Percentiles rank a stretch among this genome's conserved stretches.
Conservation (phyloP, 1,284 basidiomycete species). For the Leucoagaricus sp. region DNA sequence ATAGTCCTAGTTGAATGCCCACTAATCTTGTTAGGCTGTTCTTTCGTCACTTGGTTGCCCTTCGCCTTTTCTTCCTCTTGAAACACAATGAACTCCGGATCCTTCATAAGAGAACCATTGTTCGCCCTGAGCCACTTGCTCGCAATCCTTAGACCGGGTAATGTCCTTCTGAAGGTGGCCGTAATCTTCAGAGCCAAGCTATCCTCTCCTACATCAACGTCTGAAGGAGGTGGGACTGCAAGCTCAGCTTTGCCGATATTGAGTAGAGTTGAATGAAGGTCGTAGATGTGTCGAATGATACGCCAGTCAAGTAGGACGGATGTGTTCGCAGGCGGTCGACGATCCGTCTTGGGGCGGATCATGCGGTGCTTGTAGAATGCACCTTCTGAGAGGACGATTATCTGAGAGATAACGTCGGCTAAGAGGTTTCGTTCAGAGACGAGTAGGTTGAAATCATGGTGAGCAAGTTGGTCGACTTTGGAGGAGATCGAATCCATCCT, state of each 20-base stretch:
- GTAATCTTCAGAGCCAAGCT: conserved; percentile 83
- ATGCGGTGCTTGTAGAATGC: conserved; percentile 84
- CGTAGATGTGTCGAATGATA: conserved; percentile 74
- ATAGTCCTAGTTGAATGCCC: conserved; percentile 36
- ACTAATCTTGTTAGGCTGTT: conserved; percentile 30
- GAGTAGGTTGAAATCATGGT: conserved; percentile 55
- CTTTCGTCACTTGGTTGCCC: conserved; percentile 25
- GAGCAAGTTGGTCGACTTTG: conserved; percentile 48
- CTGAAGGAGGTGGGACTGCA: conserved; percentile 51
- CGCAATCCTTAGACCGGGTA: conserved; percentile 86
- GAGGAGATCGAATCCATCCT: conserved; percentile 49
- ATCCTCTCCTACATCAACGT: conserved; percentile 50
- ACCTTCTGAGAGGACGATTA: conserved; percentile 74
- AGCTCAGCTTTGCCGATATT: conserved; percentile 65
- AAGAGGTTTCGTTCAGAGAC: conserved; percentile 73
- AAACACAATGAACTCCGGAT: conserved; percentile 36
- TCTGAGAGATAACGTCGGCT: conserved; percentile 74
- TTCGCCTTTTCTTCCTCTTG: conserved; percentile 27
- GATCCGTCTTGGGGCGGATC: conserved; percentile 40
- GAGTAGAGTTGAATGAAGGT: conserved; percentile 67
- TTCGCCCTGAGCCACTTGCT: conserved; percentile 90
- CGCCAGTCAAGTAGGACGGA: conserved; percentile 57
- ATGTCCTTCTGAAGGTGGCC: conserved; percentile 80
- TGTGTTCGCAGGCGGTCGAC: conserved; percentile 27
- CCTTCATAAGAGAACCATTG: conserved; percentile 65